These are phyloP conservation scores for Syncephalastrum racemosum DNA, from an alignment of 371 early-diverging fungal genomes.

Conservation along the genomic window DNA sequence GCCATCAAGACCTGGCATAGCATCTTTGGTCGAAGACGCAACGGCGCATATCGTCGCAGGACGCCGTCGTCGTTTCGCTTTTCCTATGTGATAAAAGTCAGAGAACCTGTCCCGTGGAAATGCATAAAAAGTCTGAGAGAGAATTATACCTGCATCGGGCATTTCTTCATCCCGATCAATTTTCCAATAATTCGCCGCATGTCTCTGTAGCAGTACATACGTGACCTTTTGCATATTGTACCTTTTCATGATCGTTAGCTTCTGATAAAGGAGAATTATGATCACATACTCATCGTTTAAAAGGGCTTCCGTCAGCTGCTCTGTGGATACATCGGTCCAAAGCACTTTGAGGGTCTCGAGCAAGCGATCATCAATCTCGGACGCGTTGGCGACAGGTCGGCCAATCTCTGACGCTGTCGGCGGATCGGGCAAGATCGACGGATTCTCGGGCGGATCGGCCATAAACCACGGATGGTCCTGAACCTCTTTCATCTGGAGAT, in stretches of 20 bases:
- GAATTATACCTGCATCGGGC: conserved; percentile 21
- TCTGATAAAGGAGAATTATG: not conserved
- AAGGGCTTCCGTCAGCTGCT: conserved; percentile 34
- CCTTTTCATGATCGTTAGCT: conserved; percentile 13
- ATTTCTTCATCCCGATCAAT: conserved; percentile 40
- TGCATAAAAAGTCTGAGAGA: no score
- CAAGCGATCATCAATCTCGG: conserved; percentile 47
- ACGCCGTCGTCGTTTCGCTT: conserved; percentile 28
- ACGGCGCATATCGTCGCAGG: conserved; percentile 48
- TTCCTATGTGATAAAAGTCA: no score
- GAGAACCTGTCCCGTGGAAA: no score
- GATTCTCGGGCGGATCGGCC: conserved; percentile 27
- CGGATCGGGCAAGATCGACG: conserved; percentile 39
- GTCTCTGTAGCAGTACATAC: conserved; percentile 47
- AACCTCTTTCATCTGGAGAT: conserved; percentile 39
- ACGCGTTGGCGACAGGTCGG: conserved; percentile 27
- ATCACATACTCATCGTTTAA: conserved; percentile 47
- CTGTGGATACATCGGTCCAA: conserved; percentile 42
- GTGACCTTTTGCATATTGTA: conserved; percentile 56
- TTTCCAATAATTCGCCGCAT: conserved; percentile 48
- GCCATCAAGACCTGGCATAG: conserved; percentile 36
- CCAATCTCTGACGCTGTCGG: conserved; percentile 40
- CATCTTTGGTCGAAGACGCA: conserved; percentile 26
- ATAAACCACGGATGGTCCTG: conserved; percentile 49
- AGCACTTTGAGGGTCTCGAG: conserved; percentile 43